Base-by-base conservation (phyloP, 495 filamentous ascomycete genomes). In the Oidiodendron maius region DNA sequence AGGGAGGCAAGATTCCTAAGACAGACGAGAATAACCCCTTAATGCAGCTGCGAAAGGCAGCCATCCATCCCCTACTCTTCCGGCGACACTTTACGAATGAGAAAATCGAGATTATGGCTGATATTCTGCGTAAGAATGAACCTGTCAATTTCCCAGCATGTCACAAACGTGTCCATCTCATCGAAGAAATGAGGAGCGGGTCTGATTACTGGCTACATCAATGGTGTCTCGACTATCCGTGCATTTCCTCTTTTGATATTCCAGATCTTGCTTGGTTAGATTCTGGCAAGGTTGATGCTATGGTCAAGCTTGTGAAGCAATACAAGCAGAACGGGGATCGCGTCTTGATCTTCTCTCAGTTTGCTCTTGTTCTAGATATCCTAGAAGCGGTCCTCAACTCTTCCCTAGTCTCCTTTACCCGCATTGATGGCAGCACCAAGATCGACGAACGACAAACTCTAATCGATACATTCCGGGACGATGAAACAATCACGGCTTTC, bases 31-130 rank as follows among this genome's bases (percentile, higher is more conserved):
- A 75, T 28, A 93, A 96, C 54, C 78, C 90, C 18, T 80, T 95
- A 69, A 95, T 96, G 83, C 84, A 87, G 52, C 75, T 96, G 16
- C 86, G 91, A 15, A 87, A 96, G 62, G 89, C 93, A 4, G 84
- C 94, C 0, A 95, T 97, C 26, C 94, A 97, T 61, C 87, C 93
- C 1, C 76, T 96, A 22, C 75, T 97, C 15, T 90, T 93, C 63
- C 77, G 93, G 6, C 78, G 81, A 4, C 74, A 86, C 42, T 98
- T 91, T 64, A 78, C 74, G 11, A 82, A 96, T 48, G 64, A 72
- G 4, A 80, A 72, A 24, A 79, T 97, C 23, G 70, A 71, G 42
- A 83, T 89, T 56, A 95, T 98, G 75, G 72, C 86, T 4, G 78
- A 86, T 45, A 78, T 82, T 3, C 76, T 89, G 45, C 72, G 90